phyloP scores from a whole-genome alignment of 1,139 yeast genomes.

The Yamadazyma epiphylla region DNA sequence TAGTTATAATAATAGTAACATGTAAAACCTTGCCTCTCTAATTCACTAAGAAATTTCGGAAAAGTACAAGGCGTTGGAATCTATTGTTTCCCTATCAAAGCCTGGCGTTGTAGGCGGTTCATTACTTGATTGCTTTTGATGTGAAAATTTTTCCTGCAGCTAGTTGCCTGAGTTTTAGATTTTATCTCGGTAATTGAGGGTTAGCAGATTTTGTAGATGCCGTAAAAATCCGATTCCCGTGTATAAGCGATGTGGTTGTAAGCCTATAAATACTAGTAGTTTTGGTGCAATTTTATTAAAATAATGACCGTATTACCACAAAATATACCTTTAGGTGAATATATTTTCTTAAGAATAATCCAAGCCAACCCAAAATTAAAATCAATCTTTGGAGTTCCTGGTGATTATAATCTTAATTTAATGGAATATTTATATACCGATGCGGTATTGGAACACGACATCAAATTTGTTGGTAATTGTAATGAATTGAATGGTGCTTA shows the following conservation, averaged over 20 bases:
- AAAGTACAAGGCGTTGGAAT: too few species aligned
- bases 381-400: conserved; percentile 39
- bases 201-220: too few species aligned
- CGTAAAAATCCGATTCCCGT: conserved; percentile 2
- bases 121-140: too few species aligned
- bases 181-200: too few species aligned
- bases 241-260: too few species aligned
- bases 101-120: too few species aligned
- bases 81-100: too few species aligned
- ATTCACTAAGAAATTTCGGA: too few species aligned
- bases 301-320: conserved; percentile 11
- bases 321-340: conserved; percentile 34
- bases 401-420: conserved; percentile 38
- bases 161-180: too few species aligned
- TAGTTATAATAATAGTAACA: too few species aligned
- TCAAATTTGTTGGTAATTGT: conserved; percentile 28
- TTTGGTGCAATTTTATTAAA: neutral
- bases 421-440: conserved; percentile 33
- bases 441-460: conserved; percentile 17
- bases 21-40: too few species aligned
- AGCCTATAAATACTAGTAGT: neutral
- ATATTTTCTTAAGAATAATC: conserved; percentile 30
- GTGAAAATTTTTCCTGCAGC: too few species aligned
- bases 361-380: conserved; percentile 35
- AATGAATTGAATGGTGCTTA: conserved; percentile 52